Percentiles rank a stretch among this genome's conserved stretches.
These are phyloP conservation scores for Blastocystis sp. DNA, from an alignment of 352 stramenopile species.

Conservation along the genomic window DNA sequence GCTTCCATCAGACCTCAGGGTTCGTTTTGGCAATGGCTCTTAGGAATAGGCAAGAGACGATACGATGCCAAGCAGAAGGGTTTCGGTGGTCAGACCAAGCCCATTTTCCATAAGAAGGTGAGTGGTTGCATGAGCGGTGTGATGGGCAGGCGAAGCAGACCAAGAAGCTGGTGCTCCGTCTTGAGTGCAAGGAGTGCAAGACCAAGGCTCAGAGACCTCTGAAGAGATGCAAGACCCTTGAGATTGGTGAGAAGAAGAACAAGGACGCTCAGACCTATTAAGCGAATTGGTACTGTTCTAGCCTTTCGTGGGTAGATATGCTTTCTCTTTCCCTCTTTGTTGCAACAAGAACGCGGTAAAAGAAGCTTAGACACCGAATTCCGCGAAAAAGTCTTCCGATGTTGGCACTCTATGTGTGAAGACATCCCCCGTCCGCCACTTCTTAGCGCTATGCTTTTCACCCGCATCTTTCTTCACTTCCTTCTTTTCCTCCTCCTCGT, in stretches of 20 bases:
- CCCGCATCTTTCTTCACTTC: not conserved
- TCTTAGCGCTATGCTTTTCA: not conserved
- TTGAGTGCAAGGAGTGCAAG: slow-evolving; percentile 99
- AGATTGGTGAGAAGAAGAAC: slow-evolving; percentile 96
- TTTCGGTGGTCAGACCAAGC: slow-evolving; percentile 99
- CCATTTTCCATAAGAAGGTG: slow-evolving; percentile 99
- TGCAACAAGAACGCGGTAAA: too few relatives aligned
- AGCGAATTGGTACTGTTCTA: not conserved
- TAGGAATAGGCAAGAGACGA: slow-evolving; percentile 82
- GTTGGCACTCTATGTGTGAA: not conserved
- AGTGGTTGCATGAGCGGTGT: not conserved
- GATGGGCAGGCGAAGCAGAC: slow-evolving; percentile 89
- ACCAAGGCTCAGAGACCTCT: slow-evolving; percentile 96
- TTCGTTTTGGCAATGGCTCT: not conserved
- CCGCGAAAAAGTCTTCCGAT: slow-evolving; percentile 29
- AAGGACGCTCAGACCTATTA: slow-evolving; percentile 56
- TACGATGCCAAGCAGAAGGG: slow-evolving; percentile 99
- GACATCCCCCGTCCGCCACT: not conserved
- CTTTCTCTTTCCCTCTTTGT: too few relatives aligned
- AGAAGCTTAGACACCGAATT: slow-evolving; percentile 36
- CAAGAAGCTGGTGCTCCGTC: slow-evolving; percentile 90
- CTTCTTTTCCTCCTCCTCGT: not conserved
- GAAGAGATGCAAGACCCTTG: slow-evolving; percentile 99
- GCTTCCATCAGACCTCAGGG: slow-evolving; percentile 97
- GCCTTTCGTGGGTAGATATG: too few relatives aligned